Evolutionary conservation across 1,139 yeast species (phyloP), one percentile per base, ranked within the genome.

Genomic region (Yamadazyma dendronema): DNA sequence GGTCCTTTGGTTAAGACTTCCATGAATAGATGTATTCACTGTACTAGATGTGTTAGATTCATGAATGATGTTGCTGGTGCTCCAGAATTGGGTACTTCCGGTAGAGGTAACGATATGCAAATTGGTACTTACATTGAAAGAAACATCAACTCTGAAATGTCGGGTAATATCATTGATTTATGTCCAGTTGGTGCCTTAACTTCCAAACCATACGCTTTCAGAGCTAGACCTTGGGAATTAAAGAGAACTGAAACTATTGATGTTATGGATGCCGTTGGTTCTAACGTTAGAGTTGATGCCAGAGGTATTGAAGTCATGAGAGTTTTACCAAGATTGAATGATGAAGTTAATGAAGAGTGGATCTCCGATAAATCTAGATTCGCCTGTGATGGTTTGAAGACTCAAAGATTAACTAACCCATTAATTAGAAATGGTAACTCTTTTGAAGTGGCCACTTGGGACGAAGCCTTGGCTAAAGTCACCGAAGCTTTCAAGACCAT

Each of bases 101-200:
- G 95, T 44, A 82, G 96, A 66, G 96, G 96, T 59, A 86, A 86
- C 61, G 95, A 85, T 58, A 77, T 87, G 82, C 95, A 86, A 68
- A 87, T 87, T 54, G 96, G 96, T 50, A 87, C 95, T 30, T 87
- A 86, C 61, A 80, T 87, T 47, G 90, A 85, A 65, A 77, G 89
- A 67, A 85, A 86, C 60, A 77, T 87, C 56, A 85, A 86, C 65
- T 77, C 92, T 4, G 96, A 87, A 67, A 67, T 87, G 72, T 82
- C 92, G 32, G 96, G 95, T 58, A 87, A 87, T 67, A 83, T 87
- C 50, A 79, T 87, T 51, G 96, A 87, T 59, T 74, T 87, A 53
- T 87, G 96, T 68, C 96, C 96, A 26, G 96, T 87, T 46, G 96
- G 96, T 54, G 96, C 96, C 3, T 78, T 87, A 55, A 86, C 95